Conservation (phyloP, 1,139 yeast genomes). For the Pichia sp. region DNA sequence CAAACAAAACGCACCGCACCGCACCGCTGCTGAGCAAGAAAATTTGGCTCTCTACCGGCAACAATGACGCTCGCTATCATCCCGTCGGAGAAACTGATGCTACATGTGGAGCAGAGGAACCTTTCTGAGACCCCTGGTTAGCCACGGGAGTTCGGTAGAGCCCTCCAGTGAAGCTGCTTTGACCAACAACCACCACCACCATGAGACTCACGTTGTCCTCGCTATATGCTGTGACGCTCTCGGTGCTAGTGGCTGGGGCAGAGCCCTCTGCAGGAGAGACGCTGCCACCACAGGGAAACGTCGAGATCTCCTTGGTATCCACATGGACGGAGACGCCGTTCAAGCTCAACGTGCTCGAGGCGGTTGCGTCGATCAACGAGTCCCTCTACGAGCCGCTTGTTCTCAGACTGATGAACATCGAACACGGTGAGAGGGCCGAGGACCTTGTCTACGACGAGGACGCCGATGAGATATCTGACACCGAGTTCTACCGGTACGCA, state of each 20-base stretch:
- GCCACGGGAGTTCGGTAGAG: background rate
- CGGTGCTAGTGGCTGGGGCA: background rate
- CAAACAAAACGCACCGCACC: too few species aligned
- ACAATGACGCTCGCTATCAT: background rate
- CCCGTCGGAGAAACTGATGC: background rate
- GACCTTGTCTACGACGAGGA: constrained; percentile 30
- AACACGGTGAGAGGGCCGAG: constrained; percentile 28
- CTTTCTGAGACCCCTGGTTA: background rate
- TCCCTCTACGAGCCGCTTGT: constrained; percentile 47
- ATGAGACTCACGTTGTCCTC: background rate
- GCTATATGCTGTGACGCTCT: background rate
- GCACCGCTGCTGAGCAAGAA: background rate
- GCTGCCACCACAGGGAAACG: constrained; percentile 12
- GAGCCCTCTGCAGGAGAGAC: background rate
- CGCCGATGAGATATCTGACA: constrained; percentile 34
- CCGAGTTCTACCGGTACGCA: constrained; percentile 38
- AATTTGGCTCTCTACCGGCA: background rate
- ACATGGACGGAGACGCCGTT: constrained; percentile 32
- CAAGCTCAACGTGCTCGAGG: constrained; percentile 28
- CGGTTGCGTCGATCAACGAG: constrained; percentile 26
- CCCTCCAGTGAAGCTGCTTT: background rate
- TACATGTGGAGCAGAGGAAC: background rate
- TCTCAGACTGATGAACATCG: constrained; percentile 36
- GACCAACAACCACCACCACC: background rate
- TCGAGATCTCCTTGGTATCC: constrained; percentile 28